Base-by-base conservation (phyloP, 2,329 filamentous ascomycete genomes). In the Helminthosporium solani region DNA sequence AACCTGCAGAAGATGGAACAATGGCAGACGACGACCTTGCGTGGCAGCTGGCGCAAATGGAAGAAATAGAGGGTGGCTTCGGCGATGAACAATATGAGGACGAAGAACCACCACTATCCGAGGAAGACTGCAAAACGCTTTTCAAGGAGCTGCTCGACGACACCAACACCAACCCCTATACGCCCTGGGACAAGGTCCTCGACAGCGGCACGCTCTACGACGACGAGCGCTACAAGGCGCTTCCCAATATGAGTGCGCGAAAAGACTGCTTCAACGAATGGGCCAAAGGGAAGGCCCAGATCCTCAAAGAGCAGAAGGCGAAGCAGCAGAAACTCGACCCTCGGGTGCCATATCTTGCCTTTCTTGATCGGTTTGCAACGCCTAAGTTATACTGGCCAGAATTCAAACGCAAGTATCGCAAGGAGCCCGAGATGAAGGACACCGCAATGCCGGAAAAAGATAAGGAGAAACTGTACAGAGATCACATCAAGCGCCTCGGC, bases 321-420 rank as follows among this genome's bases (percentile, higher is more conserved):
- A 84, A 80, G 50, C 82, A 90, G 64, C 86, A 87, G 69, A 92
- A 89, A 73, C 82, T 83, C 53, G 90, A 97, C 61, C 92, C 94
- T 1, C 78, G 81, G 37, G 86, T 96, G 54, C 83, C 86, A 1
- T 99, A 95, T 67, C 74, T 97, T 49, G 80, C 81, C 0, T 87
- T 99, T 53, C 75, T 99, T 23, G 84, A 92, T 53, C 82, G 86
- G 39, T 82, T 90, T 56, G 92, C 91, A 0, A 94, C 86, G 0
- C 86, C 89, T 0, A 97, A 96, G 72, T 78, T 99, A 1, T 99
- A 95, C 76, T 99, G 94, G 94, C 86, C 89, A 0, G 94, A 99
- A 67, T 99, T 99, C 72, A 90, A 88, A 60, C 80, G 94, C 27
- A 99, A 96, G 66, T 94, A 84, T 71, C 87, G 86, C 55, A 91